Percentiles rank a stretch among this genome's conserved stretches.
Evolutionary conservation across 805 yeast species (phyloP).

Genomic region (Zygotorulaspora danielsina): DNA sequence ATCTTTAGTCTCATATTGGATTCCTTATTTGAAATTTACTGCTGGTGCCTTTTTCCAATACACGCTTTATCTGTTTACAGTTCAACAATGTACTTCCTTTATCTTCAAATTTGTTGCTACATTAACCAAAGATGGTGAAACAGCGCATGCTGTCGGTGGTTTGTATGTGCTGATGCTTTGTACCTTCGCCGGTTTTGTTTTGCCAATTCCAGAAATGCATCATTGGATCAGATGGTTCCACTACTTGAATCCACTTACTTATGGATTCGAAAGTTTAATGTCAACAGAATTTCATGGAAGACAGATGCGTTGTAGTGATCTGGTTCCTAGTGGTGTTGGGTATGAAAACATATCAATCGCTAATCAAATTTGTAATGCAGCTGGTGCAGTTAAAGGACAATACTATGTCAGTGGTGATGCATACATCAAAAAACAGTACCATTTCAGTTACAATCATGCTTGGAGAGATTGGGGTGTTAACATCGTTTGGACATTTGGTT

Average conservation of each 20-base stretch:
- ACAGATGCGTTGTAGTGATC: conserved; percentile 46
- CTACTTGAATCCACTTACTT: conserved; percentile 46
- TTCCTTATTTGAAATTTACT: conserved; percentile 46
- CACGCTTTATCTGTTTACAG: conserved; percentile 42
- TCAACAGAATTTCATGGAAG: conserved; percentile 54
- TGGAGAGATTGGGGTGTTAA: conserved; percentile 64
- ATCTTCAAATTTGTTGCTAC: conserved; percentile 53
- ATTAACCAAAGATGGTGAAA: conserved; percentile 47
- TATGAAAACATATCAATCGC: conserved; percentile 41
- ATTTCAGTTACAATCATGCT: conserved; percentile 43
- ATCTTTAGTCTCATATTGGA: conserved; percentile 48
- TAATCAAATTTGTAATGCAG: conserved; percentile 48
- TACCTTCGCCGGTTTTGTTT: conserved; percentile 54
- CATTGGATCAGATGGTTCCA: conserved; percentile 62
- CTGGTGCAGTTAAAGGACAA: conserved; percentile 47
- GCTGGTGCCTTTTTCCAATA: conserved; percentile 55
- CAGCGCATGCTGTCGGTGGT: conserved; percentile 56
- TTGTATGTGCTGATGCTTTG: conserved; percentile 52
- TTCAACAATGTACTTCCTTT: conserved; percentile 50
- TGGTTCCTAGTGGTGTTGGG: conserved; percentile 54
- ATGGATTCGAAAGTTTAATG: conserved; percentile 52
- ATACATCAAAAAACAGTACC: conserved; percentile 40
- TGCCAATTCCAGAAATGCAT: conserved; percentile 44
- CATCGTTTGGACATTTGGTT: conserved; percentile 43
- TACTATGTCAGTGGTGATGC: conserved; percentile 48